Evolutionary conservation across 257 asterid genomes (phyloP), one percentile per base, ranked within the genome.

Genomic region (Lycium ferocissimum): DNA sequence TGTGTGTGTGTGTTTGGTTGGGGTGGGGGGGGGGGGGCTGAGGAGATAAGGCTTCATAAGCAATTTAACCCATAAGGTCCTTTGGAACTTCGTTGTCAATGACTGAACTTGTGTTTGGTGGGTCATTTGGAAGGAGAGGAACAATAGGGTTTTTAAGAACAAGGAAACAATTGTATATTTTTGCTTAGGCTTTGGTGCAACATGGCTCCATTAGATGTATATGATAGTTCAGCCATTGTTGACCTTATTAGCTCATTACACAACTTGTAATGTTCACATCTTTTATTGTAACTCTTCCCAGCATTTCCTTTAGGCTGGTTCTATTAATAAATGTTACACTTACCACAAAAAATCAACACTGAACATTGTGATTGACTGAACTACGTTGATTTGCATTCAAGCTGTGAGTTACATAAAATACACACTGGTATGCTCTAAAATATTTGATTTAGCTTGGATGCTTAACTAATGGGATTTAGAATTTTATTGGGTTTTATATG

Each of bases 281-380:
- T 35, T 69, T 37, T 26, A 13, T 37, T 69, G 53, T 38, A 69
- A 69, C 53, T 69, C 78, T 69, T 69, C 53, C 20, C 26, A 38
- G 26, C 5, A 37, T 49, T 49, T 49, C 56, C 56, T 49, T 7
- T 49, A 10, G 9, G 37, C 22, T 8, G 69, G 37, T n/a, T 62
- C 9, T 78, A 89, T 96, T 3, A 82, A 89, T 90, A n/a, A 85
- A 84, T 54, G 93, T 93, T 20, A 83, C 85, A 17, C 86, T 37
- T 45, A 37, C 78, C 26, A 69, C 38, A 15, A 37, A 69, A 66
- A 26, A 3, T 26, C 7, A 15, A 5, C 12, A 76, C 20, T 89
- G 94, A 89, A 95, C 97, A 26, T 78, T 96, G 95, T 89, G 99
- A 96, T 88, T 76, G 81, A 22, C 63, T 51, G n/a, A 49, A 22